Base-by-base conservation (phyloP, 2,329 filamentous ascomycete species). In the Cercospora sojina region DNA sequence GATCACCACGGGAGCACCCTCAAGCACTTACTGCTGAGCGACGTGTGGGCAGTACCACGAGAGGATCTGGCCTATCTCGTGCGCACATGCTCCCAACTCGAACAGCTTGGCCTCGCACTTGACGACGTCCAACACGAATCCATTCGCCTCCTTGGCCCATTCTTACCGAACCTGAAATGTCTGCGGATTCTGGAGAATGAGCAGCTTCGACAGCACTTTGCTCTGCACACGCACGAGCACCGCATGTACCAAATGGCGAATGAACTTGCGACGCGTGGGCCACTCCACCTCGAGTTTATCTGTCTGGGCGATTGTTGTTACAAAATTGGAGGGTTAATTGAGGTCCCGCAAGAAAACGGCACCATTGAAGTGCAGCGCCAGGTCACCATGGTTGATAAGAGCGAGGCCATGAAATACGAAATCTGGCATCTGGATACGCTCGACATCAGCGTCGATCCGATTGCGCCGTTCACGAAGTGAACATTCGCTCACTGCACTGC, bases 61-160 rank as follows among this genome's bases (percentile, higher is more conserved):
- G 74, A 79, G 1, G 78, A 83, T 4, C 76, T 88, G 8, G 80
- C 80, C 32, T 81, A 82, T 7, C 76, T 88, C 6, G 83, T 86
- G 32, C 82, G 83, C 59, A 77, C 77, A 9, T 87, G 85, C 65
- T 85, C 86, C 0, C 81, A 87, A 62, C 77, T 89, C 13, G 85
- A 87, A 67, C 86, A 89, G 70, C 77, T 89, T 1, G 85, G 81
- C 27, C 76, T 88, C 23, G 82, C 84, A 7, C 78, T 84, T 16
- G 78, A 82, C 85, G 85, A 88, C 82, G 87, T 65, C 76, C 85
- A 68, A 79, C 86, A 47, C 78, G 82, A 5, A 82, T 84, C 38
- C 12, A 35, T 75, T 13, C 65, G 70, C 5, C 64, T 73, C 2
- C 72, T 82, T 10, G 67, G 83, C 31, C 71, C 74, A 0, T 74